Percentiles rank a stretch among this genome's conserved stretches.
Conservation (phyloP, 2,329 filamentous ascomycete genomes). For the Knufia fluminis region DNA sequence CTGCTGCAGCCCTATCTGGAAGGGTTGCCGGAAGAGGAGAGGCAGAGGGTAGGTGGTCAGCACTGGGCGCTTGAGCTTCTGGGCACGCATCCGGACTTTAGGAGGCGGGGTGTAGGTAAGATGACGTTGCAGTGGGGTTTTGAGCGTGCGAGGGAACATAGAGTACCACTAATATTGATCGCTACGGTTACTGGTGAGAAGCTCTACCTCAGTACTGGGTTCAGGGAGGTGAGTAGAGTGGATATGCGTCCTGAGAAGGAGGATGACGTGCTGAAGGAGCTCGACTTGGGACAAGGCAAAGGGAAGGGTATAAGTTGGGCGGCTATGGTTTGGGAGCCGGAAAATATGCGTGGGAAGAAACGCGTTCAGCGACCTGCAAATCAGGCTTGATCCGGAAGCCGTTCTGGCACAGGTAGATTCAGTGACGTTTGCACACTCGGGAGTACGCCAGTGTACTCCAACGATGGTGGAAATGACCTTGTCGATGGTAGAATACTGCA, state of each 20-base stretch:
- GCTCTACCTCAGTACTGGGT: slow-evolving; percentile 4
- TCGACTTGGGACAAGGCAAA: background rate
- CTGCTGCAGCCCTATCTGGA: slow-evolving; percentile 1
- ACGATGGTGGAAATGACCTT: too few species aligned
- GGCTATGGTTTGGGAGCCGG: slow-evolving; percentile 8
- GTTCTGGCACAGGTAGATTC: too few species aligned
- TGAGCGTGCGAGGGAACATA: background rate
- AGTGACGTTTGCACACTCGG: too few species aligned
- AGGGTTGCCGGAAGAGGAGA: background rate
- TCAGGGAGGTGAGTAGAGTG: background rate
- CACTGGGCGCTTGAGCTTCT: slow-evolving; percentile 8
- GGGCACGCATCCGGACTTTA: slow-evolving; percentile 4
- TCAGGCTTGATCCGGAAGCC: too few species aligned
- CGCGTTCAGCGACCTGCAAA: too few species aligned
- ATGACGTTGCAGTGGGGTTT: slow-evolving; percentile 9
- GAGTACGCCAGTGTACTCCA: too few species aligned
- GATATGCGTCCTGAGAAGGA: background rate
- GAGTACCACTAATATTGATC: slow-evolving; percentile 4
- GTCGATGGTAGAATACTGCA: too few species aligned
- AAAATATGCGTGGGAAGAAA: background rate
- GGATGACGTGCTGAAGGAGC: background rate
- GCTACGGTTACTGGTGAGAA: slow-evolving; percentile 2
- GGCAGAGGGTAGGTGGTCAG: background rate
- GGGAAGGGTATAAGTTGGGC: slow-evolving; percentile 6
- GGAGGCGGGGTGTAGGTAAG: slow-evolving; percentile 6